phyloP scores from a whole-genome alignment of 192 early-diverging fungal species.

The Coemansia sp. region DNA sequence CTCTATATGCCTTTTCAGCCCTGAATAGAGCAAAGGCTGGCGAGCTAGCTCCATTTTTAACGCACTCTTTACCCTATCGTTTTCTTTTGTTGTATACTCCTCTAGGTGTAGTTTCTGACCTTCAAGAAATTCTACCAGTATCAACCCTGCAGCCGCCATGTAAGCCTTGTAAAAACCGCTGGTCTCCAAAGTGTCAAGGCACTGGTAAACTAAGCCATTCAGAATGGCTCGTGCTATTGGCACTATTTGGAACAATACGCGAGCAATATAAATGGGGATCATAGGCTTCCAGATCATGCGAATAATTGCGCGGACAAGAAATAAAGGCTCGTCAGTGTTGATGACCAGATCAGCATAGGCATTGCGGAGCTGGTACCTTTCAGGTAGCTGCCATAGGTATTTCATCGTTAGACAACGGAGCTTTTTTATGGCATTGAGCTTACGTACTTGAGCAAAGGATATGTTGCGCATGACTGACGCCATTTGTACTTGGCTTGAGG shows the following conservation, averaged over 20 bases:
- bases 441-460: conserved; percentile 9
- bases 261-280: conserved; percentile 19
- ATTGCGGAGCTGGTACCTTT: conserved; percentile 11
- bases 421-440: conserved; percentile 15
- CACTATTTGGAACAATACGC: background rate
- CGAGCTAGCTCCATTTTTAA: background rate
- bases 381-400: conserved; percentile 22
- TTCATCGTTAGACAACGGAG: conserved; percentile 14
- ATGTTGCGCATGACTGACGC: background rate
- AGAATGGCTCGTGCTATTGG: background rate
- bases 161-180: conserved; percentile 15
- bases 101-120: background rate
- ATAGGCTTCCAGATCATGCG: conserved; percentile 44
- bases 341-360: conserved; percentile 21
- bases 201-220: conserved; percentile 15
- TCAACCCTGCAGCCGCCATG: background rate
- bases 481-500: conserved; percentile 5
- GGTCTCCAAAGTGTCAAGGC: conserved; percentile 13
- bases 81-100: background rate
- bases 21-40: background rate
- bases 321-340: conserved; percentile 24
- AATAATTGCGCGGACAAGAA: conserved; percentile 29
- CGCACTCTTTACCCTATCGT: background rate
- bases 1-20: background rate
- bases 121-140: background rate